These are phyloP conservation scores for Blastocystis sp. DNA, from an alignment of 352 stramenopile genomes.

Conservation along the genomic window DNA sequence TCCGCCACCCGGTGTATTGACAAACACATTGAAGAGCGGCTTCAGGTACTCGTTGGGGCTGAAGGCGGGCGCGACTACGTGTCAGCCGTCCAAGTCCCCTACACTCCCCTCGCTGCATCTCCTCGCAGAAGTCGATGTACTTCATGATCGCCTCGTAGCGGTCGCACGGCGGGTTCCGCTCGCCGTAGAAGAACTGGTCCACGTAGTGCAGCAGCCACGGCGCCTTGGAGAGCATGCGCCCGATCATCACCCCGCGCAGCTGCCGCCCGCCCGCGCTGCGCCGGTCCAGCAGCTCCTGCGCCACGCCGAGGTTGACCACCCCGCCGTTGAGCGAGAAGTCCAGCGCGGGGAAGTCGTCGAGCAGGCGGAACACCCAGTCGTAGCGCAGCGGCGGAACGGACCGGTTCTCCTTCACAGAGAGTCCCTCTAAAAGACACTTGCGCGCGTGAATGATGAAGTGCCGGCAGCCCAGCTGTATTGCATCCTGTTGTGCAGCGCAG, in stretches of 20 bases:
- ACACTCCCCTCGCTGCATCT: slow-evolving; percentile 9
- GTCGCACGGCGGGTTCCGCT: not conserved
- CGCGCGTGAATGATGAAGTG: slow-evolving; percentile 64
- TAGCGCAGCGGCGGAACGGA: slow-evolving; percentile 32
- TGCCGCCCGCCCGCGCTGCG: slow-evolving; percentile 1
- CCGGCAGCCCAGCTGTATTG: not conserved
- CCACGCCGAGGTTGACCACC: slow-evolving; percentile 1
- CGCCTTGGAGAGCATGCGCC: slow-evolving; percentile 14
- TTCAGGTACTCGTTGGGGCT: slow-evolving; percentile 26
- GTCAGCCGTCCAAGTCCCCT: not conserved
- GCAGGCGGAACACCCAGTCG: slow-evolving; percentile 41
- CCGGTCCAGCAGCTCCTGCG: slow-evolving; percentile 8
- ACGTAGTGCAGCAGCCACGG: slow-evolving; percentile 32
- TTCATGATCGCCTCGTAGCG: slow-evolving; percentile 22
- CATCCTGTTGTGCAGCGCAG: too few species aligned
- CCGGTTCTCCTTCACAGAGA: slow-evolving; percentile 39
- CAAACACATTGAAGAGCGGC: slow-evolving; percentile 44
- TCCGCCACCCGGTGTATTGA: not conserved
- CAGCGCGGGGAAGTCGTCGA: slow-evolving; percentile 16
- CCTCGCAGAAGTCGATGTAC: slow-evolving; percentile 26
- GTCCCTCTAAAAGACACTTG: slow-evolving; percentile 49
- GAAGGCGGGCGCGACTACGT: slow-evolving; percentile 15
- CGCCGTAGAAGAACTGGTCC: slow-evolving; percentile 34
- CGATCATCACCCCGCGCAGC: slow-evolving; percentile 50
- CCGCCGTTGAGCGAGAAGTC: slow-evolving; percentile 48